Base-by-base conservation (phyloP, 2,329 filamentous ascomycete species). In the Ustilaginoidea virens region DNA sequence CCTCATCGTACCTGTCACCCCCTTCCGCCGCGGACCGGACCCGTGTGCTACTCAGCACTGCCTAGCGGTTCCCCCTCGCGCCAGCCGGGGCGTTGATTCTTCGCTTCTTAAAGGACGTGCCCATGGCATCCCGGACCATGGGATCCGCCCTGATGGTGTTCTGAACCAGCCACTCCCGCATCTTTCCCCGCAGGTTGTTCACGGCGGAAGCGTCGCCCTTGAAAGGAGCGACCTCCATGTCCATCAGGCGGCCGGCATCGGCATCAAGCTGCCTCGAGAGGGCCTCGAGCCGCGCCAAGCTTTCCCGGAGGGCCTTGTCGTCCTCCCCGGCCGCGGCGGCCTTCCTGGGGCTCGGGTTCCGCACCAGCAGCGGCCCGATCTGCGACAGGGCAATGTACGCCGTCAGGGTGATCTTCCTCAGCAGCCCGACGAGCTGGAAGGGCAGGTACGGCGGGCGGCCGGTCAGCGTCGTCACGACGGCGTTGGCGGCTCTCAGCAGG, bases 161-260 rank as follows among this genome's bases (percentile, higher is more conserved):
- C 50, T 92, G 74, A 28, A 94, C 74, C 40, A 96, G 60, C 67
- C 83, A 92, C 44, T 90, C 81, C 53, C 76, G 80, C 55, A 94
- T 69, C 43, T 78, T 80, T 23, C 66, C 65, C 36, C 74, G 68
- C 11, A 58, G 36, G 22, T 71, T 72, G 25, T 60, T 61, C 26
- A 78, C 58, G n/a, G 61, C 63, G 35, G 69, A 65, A 20, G 66
- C 56, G 44, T 92, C 78, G n/a, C 74, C 76, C 28, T 64, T 70
- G 52, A 85, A 94, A 0, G 87, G 87, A 29, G 74, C 73, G 51
- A 86, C 67, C 44, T 92, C 83, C 49, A 92, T 61, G 26, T 77
- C 74, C 47, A 93, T 56, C 35, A 92, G 51, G 31, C 78, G 63
- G 5, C 59, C 57, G 1, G 77, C 65, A 46, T 94, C 85, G n/a